These are phyloP conservation scores for Russula emetica DNA, from an alignment of 768 basidiomycete genomes.

Conservation along the genomic window DNA sequence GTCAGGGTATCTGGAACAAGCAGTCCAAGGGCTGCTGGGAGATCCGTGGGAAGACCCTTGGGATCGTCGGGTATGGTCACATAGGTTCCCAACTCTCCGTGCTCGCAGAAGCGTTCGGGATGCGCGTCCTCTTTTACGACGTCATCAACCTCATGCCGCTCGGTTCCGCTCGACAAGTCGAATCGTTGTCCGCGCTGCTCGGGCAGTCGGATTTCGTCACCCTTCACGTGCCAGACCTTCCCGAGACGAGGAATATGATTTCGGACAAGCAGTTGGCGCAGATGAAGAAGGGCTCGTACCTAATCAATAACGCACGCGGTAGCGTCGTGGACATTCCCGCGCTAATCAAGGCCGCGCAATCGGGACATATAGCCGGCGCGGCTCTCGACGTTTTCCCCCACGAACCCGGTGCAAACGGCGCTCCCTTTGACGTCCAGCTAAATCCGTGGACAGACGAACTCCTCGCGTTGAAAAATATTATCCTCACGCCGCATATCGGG, in stretches of 20 bases:
- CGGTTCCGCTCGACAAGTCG: slow-evolving; percentile 88
- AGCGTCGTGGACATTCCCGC: slow-evolving; percentile 94
- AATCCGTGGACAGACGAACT: slow-evolving; percentile 81
- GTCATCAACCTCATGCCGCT: slow-evolving; percentile 97
- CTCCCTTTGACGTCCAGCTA: slow-evolving; percentile 82
- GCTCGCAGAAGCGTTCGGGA: slow-evolving; percentile 92
- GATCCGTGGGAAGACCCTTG: slow-evolving; percentile 93
- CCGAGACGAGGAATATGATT: slow-evolving; percentile 96
- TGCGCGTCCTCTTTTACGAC: slow-evolving; percentile 94
- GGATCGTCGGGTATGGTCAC: slow-evolving; percentile 98
- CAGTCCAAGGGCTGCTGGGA: slow-evolving; percentile 99
- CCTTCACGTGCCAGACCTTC: slow-evolving; percentile 92
- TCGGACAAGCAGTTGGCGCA: slow-evolving; percentile 64
- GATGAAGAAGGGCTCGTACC: slow-evolving; percentile 94
- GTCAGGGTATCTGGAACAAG: slow-evolving; percentile 94
- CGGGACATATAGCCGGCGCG: slow-evolving; percentile 86
- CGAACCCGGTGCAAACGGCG: slow-evolving; percentile 90
- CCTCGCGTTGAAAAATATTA: slow-evolving; percentile 77
- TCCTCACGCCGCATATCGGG: slow-evolving; percentile 97
- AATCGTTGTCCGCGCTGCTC: slow-evolving; percentile 70
- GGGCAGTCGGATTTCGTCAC: slow-evolving; percentile 86
- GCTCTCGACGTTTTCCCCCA: slow-evolving; percentile 93
- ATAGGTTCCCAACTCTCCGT: slow-evolving; percentile 97
- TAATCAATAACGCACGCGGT: slow-evolving; percentile 98
- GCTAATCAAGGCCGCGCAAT: slow-evolving; percentile 71